These are phyloP conservation scores for Quercus robur DNA, from an alignment of 306 rosid genomes.

Conservation along the genomic window DNA sequence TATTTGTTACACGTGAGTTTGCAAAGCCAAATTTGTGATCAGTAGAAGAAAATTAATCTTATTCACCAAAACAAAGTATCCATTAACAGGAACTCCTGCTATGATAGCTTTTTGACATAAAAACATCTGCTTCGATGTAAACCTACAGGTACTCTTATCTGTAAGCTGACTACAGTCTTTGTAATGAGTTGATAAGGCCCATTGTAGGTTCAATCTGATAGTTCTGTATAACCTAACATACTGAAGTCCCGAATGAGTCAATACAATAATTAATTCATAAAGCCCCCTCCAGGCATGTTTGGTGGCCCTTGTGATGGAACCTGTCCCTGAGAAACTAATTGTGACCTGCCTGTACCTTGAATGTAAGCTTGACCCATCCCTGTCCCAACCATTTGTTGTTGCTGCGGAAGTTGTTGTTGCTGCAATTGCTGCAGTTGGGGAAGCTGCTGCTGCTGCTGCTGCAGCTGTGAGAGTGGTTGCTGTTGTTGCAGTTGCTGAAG, in stretches of 20 bases:
- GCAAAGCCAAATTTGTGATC: background rate
- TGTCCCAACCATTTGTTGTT: constrained; percentile 76
- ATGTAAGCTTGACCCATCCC: constrained; percentile 78
- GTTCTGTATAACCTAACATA: background rate
- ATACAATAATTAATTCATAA: constrained; percentile 49
- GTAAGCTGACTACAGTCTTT: background rate
- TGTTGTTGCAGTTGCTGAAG: constrained; percentile 37
- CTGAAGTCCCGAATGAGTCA: background rate
- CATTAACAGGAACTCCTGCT: background rate
- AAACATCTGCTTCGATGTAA: background rate
- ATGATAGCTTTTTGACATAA: background rate
- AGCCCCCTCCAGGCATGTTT: constrained; percentile 74
- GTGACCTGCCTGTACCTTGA: constrained; percentile 83
- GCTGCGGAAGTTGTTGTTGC: constrained; percentile 56
- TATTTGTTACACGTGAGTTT: background rate
- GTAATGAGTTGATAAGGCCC: background rate
- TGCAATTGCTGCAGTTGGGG: constrained; percentile 44
- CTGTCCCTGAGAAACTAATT: constrained; percentile 79
- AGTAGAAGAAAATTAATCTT: background rate
- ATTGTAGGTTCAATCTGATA: background rate
- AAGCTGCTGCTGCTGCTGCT: constrained; percentile 50
- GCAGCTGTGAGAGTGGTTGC: constrained; percentile 32
- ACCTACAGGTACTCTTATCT: background rate
- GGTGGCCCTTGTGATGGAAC: constrained; percentile 69
- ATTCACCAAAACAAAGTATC: background rate